Base-by-base conservation (phyloP, 164 flowering plant genomes). In the Saururus chinensis region DNA sequence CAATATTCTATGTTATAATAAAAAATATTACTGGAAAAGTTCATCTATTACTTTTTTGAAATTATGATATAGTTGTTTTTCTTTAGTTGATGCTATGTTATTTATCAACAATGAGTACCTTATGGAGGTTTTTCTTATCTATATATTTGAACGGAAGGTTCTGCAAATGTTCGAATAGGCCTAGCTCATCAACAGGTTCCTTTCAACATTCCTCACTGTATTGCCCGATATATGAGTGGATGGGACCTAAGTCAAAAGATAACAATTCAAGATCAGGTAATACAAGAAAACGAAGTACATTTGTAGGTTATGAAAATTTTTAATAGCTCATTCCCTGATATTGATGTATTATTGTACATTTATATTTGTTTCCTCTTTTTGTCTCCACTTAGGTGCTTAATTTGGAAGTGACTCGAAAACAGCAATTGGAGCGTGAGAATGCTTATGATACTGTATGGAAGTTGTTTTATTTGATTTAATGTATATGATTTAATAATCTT, bases 161-260 rank as follows among this genome's bases (percentile, higher is more conserved):
- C 97, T 61, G 87, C 89, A 25, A 88, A 83, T 72, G 65, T 95
- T 52, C 81, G 92, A 69, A 81, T 91, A 9, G 99, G 99, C 40
- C 79, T 88, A 40, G 96, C 97, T 53, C 75, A 77, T 59, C 93
- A 90, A 53, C 91, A 95, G 22, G 51, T 70, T 42, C 99, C 99
- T 14, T 77, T 84, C 24, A 82, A 60, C 65, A 58, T 91, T 51
- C 97, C 99, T 67, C 95, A 95, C n/a, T 95, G 93, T 74, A 81
- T 95, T 70, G 91, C 96, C 65, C 79, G 95, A 7, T 74, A 79
- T 53, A 74, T 81, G 26, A 72, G 66, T 23, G 77, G 64, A 21
- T 71, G 30, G 49, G 76, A 61, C 23, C 78, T 71, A 66, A 67
- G 65, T 42, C 70, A 72, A 9, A 82, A 73, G 70, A 65, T 53